These are phyloP conservation scores for Ascocoryne sarcoides DNA, from an alignment of 2,329 filamentous ascomycete genomes.

Conservation along the genomic window DNA sequence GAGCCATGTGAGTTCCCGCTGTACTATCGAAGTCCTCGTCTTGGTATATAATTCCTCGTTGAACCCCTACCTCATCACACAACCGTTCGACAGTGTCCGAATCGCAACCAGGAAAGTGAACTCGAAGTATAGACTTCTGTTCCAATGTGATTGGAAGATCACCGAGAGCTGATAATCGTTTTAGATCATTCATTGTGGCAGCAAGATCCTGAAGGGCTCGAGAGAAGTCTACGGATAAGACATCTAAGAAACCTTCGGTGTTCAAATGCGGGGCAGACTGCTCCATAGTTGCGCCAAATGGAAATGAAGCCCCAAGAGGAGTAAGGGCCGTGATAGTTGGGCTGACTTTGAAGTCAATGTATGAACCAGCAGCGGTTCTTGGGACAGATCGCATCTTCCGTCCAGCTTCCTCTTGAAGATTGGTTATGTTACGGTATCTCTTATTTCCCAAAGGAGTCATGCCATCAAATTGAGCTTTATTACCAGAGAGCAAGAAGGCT, in stretches of 20 bases:
- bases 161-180: conserved; percentile 65
- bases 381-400: conserved; percentile 55
- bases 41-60: conserved; percentile 68
- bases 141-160: conserved; percentile 76
- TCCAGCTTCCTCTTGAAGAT: conserved; percentile 63
- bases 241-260: conserved; percentile 73
- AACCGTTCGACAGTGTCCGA: conserved; percentile 70
- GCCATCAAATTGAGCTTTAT: conserved; percentile 82
- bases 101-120: conserved; percentile 89
- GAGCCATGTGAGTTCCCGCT: conserved; percentile 61
- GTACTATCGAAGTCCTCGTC: conserved; percentile 64
- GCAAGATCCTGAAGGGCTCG: conserved; percentile 78
- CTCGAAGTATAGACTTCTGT: conserved; percentile 50
- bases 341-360: conserved; percentile 78
- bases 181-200: conserved; percentile 70
- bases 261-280: conserved; percentile 56
- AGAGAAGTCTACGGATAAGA: conserved; percentile 81
- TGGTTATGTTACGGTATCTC: conserved; percentile 69
- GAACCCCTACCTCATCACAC: conserved; percentile 80
- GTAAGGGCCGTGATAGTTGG: conserved; percentile 86
- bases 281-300: conserved; percentile 32
- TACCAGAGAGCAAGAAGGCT: conserved; percentile 84
- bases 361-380: conserved; percentile 60
- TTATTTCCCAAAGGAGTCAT: conserved; percentile 64
- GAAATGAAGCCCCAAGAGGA: conserved; percentile 52